These are phyloP conservation scores for Apiotrichum veenhuisii DNA, from an alignment of 1,284 basidiomycete species.

Conservation along the genomic window DNA sequence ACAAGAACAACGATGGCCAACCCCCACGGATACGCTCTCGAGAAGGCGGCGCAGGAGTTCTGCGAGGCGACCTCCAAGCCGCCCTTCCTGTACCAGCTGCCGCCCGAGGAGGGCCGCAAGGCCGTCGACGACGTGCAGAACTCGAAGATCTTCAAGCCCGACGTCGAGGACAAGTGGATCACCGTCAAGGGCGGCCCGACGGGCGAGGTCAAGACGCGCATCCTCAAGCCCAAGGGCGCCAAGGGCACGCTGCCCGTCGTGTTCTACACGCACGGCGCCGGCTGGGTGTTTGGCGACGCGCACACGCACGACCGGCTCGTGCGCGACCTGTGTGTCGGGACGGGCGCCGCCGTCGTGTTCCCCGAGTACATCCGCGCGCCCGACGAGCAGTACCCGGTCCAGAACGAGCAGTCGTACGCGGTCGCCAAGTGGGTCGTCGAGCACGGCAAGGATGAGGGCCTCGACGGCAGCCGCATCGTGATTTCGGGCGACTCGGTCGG, in stretches of 20 bases:
- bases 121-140: conserved; percentile 12
- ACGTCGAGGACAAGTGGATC: conserved; percentile 20
- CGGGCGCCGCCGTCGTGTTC: conserved; percentile 16
- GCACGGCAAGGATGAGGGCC: conserved; percentile 10
- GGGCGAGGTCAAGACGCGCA: conserved; percentile 5
- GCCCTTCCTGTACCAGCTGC: conserved; percentile 16
- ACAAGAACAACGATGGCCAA: conserved; percentile 9
- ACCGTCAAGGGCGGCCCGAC: conserved; percentile 1
- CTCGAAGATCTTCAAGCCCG: conserved; percentile 5
- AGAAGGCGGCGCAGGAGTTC: conserved; percentile 12
- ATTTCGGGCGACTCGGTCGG: conserved; percentile 17
- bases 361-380: conserved; percentile 17
- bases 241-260: conserved; percentile 14
- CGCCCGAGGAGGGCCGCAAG: conserved; percentile 14
- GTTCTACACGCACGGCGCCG: conserved; percentile 18
- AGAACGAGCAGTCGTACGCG: conserved; percentile 16
- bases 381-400: conserved; percentile 11
- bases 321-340: conserved; percentile 15
- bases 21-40: conserved; percentile 15
- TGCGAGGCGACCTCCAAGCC: conserved; percentile 12
- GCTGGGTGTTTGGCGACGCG: conserved; percentile 18
- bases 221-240: conserved; percentile 13
- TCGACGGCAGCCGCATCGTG: conserved; percentile 9
- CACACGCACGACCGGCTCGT: conserved; percentile 19
- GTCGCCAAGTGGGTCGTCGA: conserved; percentile 14